Evolutionary conservation across 2,329 filamentous ascomycete genomes (phyloP).

Genomic region (Fusarium equiseti): DNA sequence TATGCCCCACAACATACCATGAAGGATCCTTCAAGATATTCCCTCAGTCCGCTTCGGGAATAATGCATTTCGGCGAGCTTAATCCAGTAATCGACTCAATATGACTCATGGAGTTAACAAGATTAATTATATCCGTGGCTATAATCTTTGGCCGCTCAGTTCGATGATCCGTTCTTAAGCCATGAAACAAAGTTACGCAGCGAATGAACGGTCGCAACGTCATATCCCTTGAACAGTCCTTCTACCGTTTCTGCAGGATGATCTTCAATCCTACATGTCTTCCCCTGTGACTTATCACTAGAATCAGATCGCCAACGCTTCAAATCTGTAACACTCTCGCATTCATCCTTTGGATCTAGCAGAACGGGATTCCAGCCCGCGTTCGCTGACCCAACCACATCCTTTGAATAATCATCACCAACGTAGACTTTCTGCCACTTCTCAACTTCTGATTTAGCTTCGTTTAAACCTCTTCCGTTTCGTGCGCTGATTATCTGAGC

Average conservation of each 20-base stretch:
- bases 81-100: background rate
- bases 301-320: background rate
- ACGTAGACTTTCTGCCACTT: constrained; percentile 33
- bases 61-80: constrained; percentile 9
- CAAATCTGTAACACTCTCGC: background rate
- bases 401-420: constrained; percentile 37
- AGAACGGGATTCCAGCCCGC: constrained; percentile 35
- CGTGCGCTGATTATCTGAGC: constrained; percentile 20
- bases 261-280: constrained; percentile 14
- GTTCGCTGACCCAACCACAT: constrained; percentile 28
- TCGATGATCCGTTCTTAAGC: background rate
- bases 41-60: background rate
- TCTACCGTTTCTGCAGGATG: background rate
- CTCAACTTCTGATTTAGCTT: background rate
- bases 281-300: accelerated
- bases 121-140: background rate
- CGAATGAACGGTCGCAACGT: constrained; percentile 22
- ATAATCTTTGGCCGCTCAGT: background rate
- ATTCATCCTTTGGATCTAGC: constrained; percentile 27
- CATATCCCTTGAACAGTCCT: background rate
- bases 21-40: background rate
- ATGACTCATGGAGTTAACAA: background rate
- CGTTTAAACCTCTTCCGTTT: background rate
- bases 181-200: constrained; percentile 21
- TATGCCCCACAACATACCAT: background rate